Evolutionary conservation across 2,329 filamentous ascomycete genomes (phyloP).

Genomic region (Periconia macrospinosa): DNA sequence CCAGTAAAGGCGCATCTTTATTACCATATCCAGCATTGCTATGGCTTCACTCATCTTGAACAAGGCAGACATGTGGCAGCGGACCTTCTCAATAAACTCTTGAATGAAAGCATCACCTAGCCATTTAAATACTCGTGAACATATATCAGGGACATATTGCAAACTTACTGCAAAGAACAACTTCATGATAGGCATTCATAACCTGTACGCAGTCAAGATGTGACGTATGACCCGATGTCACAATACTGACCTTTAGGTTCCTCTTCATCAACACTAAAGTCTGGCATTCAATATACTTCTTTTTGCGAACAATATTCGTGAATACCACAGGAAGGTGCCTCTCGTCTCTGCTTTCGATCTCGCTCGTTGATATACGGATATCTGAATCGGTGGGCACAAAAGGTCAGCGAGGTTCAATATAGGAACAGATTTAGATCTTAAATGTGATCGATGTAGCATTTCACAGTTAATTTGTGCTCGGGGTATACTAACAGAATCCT

Average conservation of each 20-base stretch:
- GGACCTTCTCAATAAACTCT: conserved; percentile 71
- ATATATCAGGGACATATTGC: not conserved
- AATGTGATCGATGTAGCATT: too few species aligned
- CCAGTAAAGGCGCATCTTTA: not conserved
- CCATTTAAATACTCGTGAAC: not conserved
- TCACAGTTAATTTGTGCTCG: too few species aligned
- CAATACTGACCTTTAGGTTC: conserved; percentile 52
- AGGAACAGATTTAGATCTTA: too few species aligned
- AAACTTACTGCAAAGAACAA: conserved; percentile 69
- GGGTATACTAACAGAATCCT: conserved; percentile 61
- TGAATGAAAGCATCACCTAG: conserved; percentile 69
- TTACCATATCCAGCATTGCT: conserved; percentile 82
- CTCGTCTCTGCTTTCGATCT: conserved; percentile 65
- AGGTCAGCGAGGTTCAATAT: too few species aligned
- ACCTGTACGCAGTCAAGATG: conserved; percentile 55
- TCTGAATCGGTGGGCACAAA: conserved; percentile 29
- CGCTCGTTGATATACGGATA: conserved; percentile 64
- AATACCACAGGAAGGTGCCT: conserved; percentile 66
- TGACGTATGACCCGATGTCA: not conserved
- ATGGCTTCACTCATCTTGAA: conserved; percentile 87
- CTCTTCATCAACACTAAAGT: conserved; percentile 82
- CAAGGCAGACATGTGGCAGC: conserved; percentile 69
- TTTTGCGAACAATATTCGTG: conserved; percentile 75
- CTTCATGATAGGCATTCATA: conserved; percentile 78
- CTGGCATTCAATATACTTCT: conserved; percentile 80